Percentiles rank a stretch among this genome's conserved stretches.
Evolutionary conservation across 495 filamentous ascomycete genomes (phyloP).

Genomic region (Penicillium antarcticum): DNA sequence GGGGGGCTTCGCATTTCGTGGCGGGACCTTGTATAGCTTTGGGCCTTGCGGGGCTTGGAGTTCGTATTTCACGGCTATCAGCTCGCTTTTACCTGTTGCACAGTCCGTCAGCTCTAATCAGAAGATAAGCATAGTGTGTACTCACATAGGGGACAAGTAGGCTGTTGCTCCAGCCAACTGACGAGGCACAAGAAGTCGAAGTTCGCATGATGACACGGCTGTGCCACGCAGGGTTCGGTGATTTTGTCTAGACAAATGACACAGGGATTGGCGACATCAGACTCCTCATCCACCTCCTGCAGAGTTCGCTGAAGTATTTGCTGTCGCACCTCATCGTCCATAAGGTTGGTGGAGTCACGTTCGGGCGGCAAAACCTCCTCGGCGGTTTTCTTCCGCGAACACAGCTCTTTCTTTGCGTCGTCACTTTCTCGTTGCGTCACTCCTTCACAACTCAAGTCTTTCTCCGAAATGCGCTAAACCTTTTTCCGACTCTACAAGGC

Average conservation of each 20-base stretch:
- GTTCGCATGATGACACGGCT: constrained; percentile 73
- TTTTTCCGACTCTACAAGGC: background rate
- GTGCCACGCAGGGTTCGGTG: constrained; percentile 64
- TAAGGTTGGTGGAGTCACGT: constrained; percentile 2
- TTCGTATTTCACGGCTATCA: constrained; percentile 68
- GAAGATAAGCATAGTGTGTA: background rate
- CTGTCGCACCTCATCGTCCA: constrained; percentile 41
- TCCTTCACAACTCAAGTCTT: background rate
- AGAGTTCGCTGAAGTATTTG: constrained; percentile 45
- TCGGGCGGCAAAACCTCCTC: constrained; percentile 7
- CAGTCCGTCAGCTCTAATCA: constrained; percentile 10
- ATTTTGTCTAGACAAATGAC: constrained; percentile 71
- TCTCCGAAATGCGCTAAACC: background rate
- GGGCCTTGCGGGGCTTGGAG: constrained; percentile 49
- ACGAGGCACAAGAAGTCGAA: constrained; percentile 84
- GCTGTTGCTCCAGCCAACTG: constrained; percentile 74
- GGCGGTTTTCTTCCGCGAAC: background rate
- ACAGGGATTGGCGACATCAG: constrained; percentile 36
- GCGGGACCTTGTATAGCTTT: constrained; percentile 51
- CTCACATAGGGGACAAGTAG: constrained; percentile 73
- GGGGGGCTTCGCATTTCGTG: constrained; percentile 6
- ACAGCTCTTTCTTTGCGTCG: background rate
- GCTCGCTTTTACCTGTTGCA: constrained; percentile 53
- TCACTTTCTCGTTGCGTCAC: background rate
- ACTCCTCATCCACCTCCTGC: constrained; percentile 37